A percentile compares a stretch with the other conserved stretches of the same genome.
phyloP scores from a whole-genome alignment of 2,329 filamentous ascomycete genomes.

The Leptosphaerulina australis region DNA sequence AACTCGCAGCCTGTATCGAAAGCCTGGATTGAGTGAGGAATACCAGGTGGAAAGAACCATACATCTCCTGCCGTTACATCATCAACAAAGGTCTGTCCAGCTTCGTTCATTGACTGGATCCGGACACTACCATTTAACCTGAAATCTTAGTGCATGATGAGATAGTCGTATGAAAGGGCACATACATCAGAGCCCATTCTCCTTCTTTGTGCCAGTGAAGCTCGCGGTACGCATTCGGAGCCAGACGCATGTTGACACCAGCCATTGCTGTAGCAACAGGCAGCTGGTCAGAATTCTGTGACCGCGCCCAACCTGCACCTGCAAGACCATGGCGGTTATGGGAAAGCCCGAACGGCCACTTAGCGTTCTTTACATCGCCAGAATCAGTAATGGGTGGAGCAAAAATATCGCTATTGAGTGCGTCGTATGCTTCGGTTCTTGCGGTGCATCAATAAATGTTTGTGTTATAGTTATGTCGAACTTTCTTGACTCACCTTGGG shows the following conservation, averaged over 20 bases:
- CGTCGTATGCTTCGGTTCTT: conserved; percentile 38
- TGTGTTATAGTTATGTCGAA: not conserved
- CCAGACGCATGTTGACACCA: conserved; percentile 52
- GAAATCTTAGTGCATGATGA: not conserved
- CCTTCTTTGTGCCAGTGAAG: conserved; percentile 65
- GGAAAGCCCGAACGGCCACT: conserved; percentile 52
- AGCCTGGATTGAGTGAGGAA: conserved; percentile 58
- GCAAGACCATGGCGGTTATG: conserved; percentile 50
- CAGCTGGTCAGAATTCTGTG: conserved; percentile 49
- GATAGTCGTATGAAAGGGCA: not conserved
- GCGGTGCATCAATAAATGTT: not conserved
- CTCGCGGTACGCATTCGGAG: conserved; percentile 62
- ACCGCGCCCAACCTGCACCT: conserved; percentile 50
- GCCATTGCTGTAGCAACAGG: conserved; percentile 52
- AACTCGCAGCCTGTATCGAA: conserved; percentile 60
- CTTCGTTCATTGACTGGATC: conserved; percentile 59
- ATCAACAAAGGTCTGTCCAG: conserved; percentile 54
- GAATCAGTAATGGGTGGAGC: conserved; percentile 49
- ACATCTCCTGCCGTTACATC: conserved; percentile 51
- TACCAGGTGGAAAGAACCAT: conserved; percentile 46
- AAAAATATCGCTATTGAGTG: conserved; percentile 50
- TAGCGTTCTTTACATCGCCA: conserved; percentile 49
- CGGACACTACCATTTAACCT: conserved; percentile 58
- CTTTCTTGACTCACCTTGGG: conserved; percentile 27
- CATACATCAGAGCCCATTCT: conserved; percentile 58